phyloP scores from a whole-genome alignment of 2,329 filamentous ascomycete species.

The Diaporthe sp. region DNA sequence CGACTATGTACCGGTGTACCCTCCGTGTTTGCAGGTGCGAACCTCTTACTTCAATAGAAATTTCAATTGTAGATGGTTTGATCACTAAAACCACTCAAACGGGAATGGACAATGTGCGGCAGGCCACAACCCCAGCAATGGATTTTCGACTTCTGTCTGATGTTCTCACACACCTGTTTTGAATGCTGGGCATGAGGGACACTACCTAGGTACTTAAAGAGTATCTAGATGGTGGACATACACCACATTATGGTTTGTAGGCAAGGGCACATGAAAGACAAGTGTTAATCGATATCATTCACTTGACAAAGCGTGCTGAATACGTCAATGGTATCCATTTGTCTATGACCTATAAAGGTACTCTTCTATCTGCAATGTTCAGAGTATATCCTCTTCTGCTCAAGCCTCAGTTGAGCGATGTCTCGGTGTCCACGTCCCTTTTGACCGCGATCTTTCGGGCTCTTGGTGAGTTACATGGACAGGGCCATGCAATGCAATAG shows the following conservation, averaged over 20 bases:
- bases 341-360: not conserved
- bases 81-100: not conserved
- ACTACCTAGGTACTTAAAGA: no score
- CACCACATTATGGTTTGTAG: not conserved
- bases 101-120: no score
- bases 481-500: no score
- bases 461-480: no score
- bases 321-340: not conserved
- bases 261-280: not conserved
- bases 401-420: not conserved
- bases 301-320: not conserved
- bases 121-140: no score
- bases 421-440: not conserved
- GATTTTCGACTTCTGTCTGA: no score
- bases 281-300: not conserved
- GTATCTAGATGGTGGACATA: not conserved
- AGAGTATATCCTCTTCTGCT: not conserved
- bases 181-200: no score
- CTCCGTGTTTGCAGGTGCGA: no score
- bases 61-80: not conserved
- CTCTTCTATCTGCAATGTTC: not conserved
- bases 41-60: no score
- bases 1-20: no score
- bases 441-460: not conserved
- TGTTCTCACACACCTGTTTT: not conserved